Conservation (phyloP, 306 rosid genomes). For the Sphenostylis stenocarpa region DNA sequence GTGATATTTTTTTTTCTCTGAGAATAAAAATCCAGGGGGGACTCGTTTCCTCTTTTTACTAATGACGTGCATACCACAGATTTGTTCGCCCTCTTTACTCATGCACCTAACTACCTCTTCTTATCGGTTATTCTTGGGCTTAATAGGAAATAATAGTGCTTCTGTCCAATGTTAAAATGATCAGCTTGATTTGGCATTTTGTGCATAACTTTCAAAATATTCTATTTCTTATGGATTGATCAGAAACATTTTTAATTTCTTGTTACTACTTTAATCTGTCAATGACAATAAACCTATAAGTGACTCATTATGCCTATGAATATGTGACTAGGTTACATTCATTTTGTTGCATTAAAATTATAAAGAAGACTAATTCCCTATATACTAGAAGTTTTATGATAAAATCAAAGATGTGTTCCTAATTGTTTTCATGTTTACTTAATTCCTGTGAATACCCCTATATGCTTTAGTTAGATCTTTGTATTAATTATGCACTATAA, state of each 20-base stretch:
- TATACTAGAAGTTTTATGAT: neutral
- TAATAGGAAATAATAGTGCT: neutral
- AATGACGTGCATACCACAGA: neutral
- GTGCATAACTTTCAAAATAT: neutral
- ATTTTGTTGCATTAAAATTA: neutral
- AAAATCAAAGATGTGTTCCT: neutral
- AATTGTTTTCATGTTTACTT: neutral
- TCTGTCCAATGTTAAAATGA: neutral
- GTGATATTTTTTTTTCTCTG: neutral
- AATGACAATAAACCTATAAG: neutral
- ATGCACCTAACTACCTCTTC: neutral
- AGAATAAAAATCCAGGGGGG: neutral
- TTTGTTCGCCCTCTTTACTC: neutral
- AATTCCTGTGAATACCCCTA: neutral
- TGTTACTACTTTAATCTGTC: neutral
- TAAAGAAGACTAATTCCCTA: neutral
- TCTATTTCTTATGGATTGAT: neutral
- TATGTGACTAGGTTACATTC: neutral
- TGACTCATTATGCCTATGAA: neutral
- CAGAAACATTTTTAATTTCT: neutral
- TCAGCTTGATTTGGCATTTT: neutral
- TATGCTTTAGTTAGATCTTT: neutral
- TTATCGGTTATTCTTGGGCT: neutral
- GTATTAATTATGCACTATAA: conserved; percentile 3
- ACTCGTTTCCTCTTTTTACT: too few relatives aligned